Conservation (phyloP, 2,329 filamentous ascomycete species). For the Thelonectria rubi region DNA sequence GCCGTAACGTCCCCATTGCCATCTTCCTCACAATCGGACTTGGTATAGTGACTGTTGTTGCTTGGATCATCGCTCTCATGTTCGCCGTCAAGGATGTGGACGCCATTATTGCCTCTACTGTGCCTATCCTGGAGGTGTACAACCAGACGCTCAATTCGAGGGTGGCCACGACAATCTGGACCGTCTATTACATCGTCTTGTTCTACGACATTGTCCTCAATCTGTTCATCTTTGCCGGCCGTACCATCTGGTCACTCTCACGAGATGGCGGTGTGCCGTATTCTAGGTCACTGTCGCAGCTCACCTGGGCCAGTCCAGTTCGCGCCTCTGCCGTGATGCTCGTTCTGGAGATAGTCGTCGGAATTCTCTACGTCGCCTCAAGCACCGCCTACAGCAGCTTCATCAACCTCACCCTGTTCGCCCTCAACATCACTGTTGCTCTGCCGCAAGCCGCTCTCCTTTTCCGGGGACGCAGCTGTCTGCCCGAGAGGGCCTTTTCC, state of each 20-base stretch:
- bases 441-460: slow-evolving; percentile 37
- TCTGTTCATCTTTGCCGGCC: slow-evolving; percentile 38
- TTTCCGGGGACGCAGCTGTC: slow-evolving; percentile 34
- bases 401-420: slow-evolving; percentile 37
- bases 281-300: slow-evolving; percentile 34
- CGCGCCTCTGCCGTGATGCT: slow-evolving; percentile 41
- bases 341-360: slow-evolving; percentile 39
- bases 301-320: slow-evolving; percentile 36
- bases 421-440: slow-evolving; percentile 40
- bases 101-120: slow-evolving; percentile 35
- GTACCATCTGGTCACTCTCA: slow-evolving; percentile 40
- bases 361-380: slow-evolving; percentile 38
- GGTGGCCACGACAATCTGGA: slow-evolving; percentile 40
- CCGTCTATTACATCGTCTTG: slow-evolving; percentile 39
- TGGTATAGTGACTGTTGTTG: slow-evolving; percentile 34
- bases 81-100: slow-evolving; percentile 39
- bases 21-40: slow-evolving; percentile 38
- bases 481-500: slow-evolving; percentile 39
- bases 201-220: slow-evolving; percentile 43
- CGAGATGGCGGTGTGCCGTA: slow-evolving; percentile 39
- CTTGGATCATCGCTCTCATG: slow-evolving; percentile 40
- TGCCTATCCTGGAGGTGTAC: slow-evolving; percentile 40
- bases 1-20: slow-evolving; percentile 38
- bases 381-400: slow-evolving; percentile 40
- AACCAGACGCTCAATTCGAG: slow-evolving; percentile 36